Evolutionary conservation across 179 eudicot genomes (phyloP), one percentile per base, ranked within the genome.

Genomic region (Camellia oleifera): DNA sequence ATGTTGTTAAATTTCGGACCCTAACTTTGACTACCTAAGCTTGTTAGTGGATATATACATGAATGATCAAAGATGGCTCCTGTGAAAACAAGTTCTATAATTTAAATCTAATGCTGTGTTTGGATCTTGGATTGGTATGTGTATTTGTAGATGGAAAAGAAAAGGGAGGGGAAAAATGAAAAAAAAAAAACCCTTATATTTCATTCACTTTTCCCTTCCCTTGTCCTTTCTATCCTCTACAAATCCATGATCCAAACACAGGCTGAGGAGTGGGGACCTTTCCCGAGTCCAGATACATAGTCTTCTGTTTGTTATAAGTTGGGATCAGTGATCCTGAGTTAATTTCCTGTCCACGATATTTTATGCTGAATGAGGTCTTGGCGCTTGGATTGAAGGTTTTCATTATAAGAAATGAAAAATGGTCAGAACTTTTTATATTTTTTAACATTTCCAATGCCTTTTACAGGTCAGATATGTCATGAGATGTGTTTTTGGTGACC

Each of bases 401-500:
- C 45, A 32, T 45, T 14, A 74, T 52, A 32, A 17, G 64, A 15
- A 65, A 69, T 54, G 53, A 12, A 53, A 40, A 66, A 15, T 4
- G 52, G 46, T 54, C 54, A 2, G 66, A 74, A 69, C 48, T 42
- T 4, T 46, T 2, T n/a, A 14, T 57, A 32, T 32, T 32, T 78
- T 18, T 61, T 74, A 58, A 9, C 11, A 40, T 68, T 20, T 81
- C 6, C 26, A 67, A 82, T 68, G 18, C 7, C 69, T 75, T 71
- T 85, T 88, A 56, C 89, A 96, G 99, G 98, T 96, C 81, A 89
- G 96, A 72, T 94, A 96, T 86, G 97, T 96, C 77, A 87, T 96
- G 88, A 88, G 92, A 86, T 87, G 96, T 74, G 93, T 92, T 79
- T 96, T 92, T 85, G 99, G 94, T 73, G 97, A 96, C 86, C 97